A percentile compares a stretch with the other conserved stretches of the same genome.
phyloP scores from a whole-genome alignment of 2,329 filamentous ascomycete species.

The Diaporthe longicolla region DNA sequence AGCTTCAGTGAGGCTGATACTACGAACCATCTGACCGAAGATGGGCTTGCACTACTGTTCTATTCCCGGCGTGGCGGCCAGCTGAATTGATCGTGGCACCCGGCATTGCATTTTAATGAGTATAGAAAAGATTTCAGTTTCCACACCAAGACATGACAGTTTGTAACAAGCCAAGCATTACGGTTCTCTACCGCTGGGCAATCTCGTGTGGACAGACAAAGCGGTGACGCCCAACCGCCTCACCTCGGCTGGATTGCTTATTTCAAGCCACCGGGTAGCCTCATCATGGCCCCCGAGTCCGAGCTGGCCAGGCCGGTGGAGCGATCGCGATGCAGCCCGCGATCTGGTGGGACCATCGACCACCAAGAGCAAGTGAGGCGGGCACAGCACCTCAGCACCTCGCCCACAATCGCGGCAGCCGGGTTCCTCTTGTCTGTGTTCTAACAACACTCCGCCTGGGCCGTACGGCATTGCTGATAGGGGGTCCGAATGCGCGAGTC shows the following conservation, averaged over 20 bases:
- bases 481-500: background rate
- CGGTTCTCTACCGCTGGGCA: background rate
- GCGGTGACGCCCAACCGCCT: conserved; percentile 19
- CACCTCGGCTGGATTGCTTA: background rate
- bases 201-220: background rate
- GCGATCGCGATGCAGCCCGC: background rate
- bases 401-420: background rate
- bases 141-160: conserved; percentile 37
- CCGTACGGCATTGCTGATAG: conserved; percentile 10
- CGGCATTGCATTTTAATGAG: conserved; percentile 37
- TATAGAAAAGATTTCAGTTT: conserved; percentile 33
- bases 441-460: conserved; percentile 13
- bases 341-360: background rate
- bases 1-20: conserved; percentile 16
- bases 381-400: background rate
- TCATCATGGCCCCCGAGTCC: background rate
- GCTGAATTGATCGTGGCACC: conserved; percentile 8
- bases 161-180: background rate
- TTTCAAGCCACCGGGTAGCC: background rate
- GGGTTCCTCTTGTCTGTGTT: background rate
- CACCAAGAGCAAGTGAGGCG: background rate
- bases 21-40: background rate
- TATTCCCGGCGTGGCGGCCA: conserved; percentile 14
- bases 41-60: background rate
- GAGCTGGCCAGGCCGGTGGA: conserved; percentile 1